Conservation (phyloP, 495 filamentous ascomycete species). For the Talaromyces borbonicus region DNA sequence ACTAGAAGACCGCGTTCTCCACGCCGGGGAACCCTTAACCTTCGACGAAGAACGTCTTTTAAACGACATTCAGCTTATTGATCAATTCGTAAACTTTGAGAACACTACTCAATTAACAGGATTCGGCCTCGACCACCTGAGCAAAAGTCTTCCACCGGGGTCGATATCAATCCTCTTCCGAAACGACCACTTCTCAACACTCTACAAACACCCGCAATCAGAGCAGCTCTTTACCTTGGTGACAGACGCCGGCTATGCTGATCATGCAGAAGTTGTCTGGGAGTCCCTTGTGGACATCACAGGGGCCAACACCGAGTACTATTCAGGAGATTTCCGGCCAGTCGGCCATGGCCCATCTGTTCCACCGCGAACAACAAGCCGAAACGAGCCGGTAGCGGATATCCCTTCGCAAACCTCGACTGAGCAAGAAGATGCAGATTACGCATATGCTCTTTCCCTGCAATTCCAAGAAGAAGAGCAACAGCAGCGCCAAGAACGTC, state of each 20-base stretch:
- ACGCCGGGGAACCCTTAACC: conserved; percentile 31
- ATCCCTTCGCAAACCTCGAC: conserved; percentile 15
- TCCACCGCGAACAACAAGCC: conserved; percentile 23
- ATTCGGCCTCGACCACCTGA: conserved; percentile 66
- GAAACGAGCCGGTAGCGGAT: conserved; percentile 5
- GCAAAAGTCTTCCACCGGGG: conserved; percentile 54
- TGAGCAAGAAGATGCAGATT: conserved; percentile 42
- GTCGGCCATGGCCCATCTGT: conserved; percentile 49
- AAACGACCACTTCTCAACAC: conserved; percentile 91
- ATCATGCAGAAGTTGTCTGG: conserved; percentile 90
- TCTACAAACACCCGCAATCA: conserved; percentile 72
- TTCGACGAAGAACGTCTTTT: conserved; percentile 56
- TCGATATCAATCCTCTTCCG: conserved; percentile 83
- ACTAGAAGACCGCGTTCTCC: conserved; percentile 65
- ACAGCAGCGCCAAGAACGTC: conserved; percentile 8
- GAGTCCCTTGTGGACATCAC: conserved; percentile 83
- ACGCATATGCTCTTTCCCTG: conserved; percentile 37
- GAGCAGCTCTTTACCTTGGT: conserved; percentile 67
- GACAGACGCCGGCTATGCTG: conserved; percentile 83
- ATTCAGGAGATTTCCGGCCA: conserved; percentile 80
- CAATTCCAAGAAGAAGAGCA: conserved; percentile 37
- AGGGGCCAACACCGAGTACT: conserved; percentile 74
- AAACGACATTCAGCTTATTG: conserved; percentile 71
- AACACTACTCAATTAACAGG: conserved; percentile 81
- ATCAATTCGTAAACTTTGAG: conserved; percentile 58